Evolutionary conservation across 768 basidiomycete species (phyloP).

Genomic region (Lactarius pseudohatsudake): DNA sequence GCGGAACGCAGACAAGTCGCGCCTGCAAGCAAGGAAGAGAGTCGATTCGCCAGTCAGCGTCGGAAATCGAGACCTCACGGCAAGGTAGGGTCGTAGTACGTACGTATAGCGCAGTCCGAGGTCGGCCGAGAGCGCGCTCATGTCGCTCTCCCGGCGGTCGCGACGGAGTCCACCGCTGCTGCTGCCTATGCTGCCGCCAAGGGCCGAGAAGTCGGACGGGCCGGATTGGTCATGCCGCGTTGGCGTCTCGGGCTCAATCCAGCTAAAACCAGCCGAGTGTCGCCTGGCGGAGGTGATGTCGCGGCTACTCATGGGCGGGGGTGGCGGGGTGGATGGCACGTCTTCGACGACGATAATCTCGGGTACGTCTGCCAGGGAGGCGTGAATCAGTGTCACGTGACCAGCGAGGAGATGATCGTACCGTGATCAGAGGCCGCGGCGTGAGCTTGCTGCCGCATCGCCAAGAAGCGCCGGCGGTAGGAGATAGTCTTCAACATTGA

Average conservation of each 20-base stretch:
- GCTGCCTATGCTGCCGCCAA: constrained; percentile 27
- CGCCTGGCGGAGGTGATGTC: constrained; percentile 50
- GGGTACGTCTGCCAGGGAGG: constrained; percentile 52
- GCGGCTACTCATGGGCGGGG: constrained; percentile 40
- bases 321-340: constrained; percentile 49
- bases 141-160: constrained; percentile 57
- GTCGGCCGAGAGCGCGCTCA: constrained; percentile 56
- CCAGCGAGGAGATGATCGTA: constrained; percentile 1
- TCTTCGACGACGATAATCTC: constrained; percentile 63
- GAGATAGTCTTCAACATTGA: constrained; percentile 78
- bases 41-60: not conserved
- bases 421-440: constrained; percentile 39
- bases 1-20: constrained; percentile 33
- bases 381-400: not conserved
- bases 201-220: constrained; percentile 41
- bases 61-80: not conserved
- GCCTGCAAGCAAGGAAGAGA: constrained; percentile 25
- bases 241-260: constrained; percentile 37
- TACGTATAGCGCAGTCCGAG: constrained; percentile 50
- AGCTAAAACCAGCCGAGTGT: constrained; percentile 23
- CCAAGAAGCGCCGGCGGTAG: constrained; percentile 66
- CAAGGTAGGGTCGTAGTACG: constrained; percentile 30
- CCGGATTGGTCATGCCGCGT: constrained; percentile 38
- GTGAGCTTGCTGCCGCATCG: constrained; percentile 44
- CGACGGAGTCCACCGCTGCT: constrained; percentile 45